Conservation (phyloP, 2,329 filamentous ascomycete species). For the Cladosporium sp. region DNA sequence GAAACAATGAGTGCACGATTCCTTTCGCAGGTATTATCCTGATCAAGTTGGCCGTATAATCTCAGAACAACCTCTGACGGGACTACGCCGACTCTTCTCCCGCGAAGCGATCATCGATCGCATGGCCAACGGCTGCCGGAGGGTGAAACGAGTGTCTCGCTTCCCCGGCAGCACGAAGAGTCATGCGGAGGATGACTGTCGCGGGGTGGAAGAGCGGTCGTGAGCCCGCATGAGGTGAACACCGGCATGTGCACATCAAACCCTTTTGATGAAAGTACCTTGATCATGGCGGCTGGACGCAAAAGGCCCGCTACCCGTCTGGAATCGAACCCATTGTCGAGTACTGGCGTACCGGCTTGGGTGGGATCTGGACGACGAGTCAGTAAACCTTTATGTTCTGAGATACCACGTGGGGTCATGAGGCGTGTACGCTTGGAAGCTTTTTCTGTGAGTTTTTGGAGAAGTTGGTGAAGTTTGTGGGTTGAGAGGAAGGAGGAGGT, state of each 20-base stretch:
- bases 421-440: conserved; percentile 5
- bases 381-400: background rate
- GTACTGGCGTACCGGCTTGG: conserved; percentile 8
- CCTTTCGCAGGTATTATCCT: conserved; percentile 98
- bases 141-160: conserved; percentile 9
- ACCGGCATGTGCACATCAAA: conserved; percentile 14
- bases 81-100: conserved; percentile 20
- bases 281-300: conserved; percentile 10
- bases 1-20: conserved; percentile 69
- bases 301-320: conserved; percentile 7
- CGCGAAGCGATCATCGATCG: conserved; percentile 5
- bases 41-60: conserved; percentile 98
- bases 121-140: background rate
- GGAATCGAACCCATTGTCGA: conserved; percentile 13
- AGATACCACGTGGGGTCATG: background rate
- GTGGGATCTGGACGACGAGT: background rate
- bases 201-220: conserved; percentile 7
- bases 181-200: conserved; percentile 3
- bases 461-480: background rate
- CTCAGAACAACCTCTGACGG: conserved; percentile 54
- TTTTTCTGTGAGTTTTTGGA: background rate
- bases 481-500: conserved; percentile 4
- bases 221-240: conserved; percentile 12
- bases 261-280: conserved; percentile 11
- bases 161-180: background rate